Evolutionary conservation across 1,284 basidiomycete genomes (phyloP).

Genomic region (Apiotrichum porosum): DNA sequence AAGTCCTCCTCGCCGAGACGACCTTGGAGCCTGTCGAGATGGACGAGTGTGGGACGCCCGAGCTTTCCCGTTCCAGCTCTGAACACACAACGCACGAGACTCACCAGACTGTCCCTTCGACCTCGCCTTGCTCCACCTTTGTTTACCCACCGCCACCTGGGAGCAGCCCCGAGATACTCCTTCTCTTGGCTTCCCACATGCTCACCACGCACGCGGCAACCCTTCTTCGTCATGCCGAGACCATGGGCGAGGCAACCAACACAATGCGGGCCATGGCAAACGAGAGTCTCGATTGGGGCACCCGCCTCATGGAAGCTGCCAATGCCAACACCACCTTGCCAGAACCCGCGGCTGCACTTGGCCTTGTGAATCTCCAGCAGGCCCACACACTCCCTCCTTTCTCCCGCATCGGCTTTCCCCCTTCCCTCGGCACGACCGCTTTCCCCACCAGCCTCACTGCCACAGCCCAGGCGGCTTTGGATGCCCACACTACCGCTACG

Average conservation of each 20-base stretch:
- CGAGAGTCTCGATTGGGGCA: slow-evolving; percentile 32
- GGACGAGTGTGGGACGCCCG: not conserved
- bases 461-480: not conserved
- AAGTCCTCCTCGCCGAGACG: too few species aligned
- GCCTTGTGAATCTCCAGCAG: not conserved
- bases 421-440: not conserved
- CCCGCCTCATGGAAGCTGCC: slow-evolving; percentile 12
- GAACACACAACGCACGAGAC: slow-evolving; percentile 1
- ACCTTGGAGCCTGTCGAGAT: too few species aligned
- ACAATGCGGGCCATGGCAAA: slow-evolving; percentile 26
- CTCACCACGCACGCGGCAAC: slow-evolving; percentile 31
- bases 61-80: slow-evolving; percentile 10
- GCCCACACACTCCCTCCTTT: too few species aligned
- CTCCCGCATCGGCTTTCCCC: too few species aligned
- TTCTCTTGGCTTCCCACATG: slow-evolving; percentile 32
- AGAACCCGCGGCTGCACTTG: not conserved
- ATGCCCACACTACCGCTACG: not conserved
- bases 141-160: not conserved
- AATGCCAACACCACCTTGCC: not conserved
- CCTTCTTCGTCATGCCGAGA: slow-evolving; percentile 24
- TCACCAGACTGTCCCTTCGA: not conserved
- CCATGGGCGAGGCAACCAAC: slow-evolving; percentile 20
- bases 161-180: slow-evolving; percentile 13
- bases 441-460: not conserved
- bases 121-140: slow-evolving; percentile 8